Evolutionary conservation across 2,329 filamentous ascomycete genomes (phyloP), one percentile per base, ranked within the genome.

Genomic region (Chaetoscypha palmicola): DNA sequence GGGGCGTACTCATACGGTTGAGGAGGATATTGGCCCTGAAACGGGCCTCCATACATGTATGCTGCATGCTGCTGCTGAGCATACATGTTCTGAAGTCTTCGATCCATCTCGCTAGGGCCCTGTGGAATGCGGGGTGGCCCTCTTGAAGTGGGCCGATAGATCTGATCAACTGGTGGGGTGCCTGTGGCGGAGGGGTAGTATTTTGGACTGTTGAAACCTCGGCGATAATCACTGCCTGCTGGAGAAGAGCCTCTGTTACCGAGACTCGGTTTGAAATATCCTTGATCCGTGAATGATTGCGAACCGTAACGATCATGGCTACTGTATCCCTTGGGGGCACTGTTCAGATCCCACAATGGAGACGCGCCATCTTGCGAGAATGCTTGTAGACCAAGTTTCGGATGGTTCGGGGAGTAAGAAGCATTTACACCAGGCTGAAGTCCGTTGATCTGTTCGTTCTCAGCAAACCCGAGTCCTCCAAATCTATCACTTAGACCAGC

Each of bases 1-100:
- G 54, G 63, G 41, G 52, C 59, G 48, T 62, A 72, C 30, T 67
- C 69, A 58, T 64, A 69, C 24, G 52, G 31, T 20, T 61, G 51
- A 45, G 65, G 52, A 52, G 58, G 48, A 50, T 68, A 72, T 26
- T 66, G 65, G 3, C 63, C 62, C 22, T 65, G 51, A 38, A 66
- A 65, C 41, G 58, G 57, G 2, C 57, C 49, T 17, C 57, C 52
- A 45, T 67, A 71, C 31, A 62, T 41, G 46, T 65, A 70, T 14
- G 55, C 45, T 12, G 35, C 26, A 19, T 38, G 35, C 34, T 35
- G 30, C 35, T 58, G 55, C 33, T 59, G 58, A 16, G 47, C 43
- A 37, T 53, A 51, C 10, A 58, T 42, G 35, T 47, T 51, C 39
- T 59, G 57, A 23, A 61, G 48, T 42, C 58, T 52, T 21, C 57